These are phyloP conservation scores for Ocimum tenuiflorum DNA, from an alignment of 257 asterid genomes.

Conservation along the genomic window DNA sequence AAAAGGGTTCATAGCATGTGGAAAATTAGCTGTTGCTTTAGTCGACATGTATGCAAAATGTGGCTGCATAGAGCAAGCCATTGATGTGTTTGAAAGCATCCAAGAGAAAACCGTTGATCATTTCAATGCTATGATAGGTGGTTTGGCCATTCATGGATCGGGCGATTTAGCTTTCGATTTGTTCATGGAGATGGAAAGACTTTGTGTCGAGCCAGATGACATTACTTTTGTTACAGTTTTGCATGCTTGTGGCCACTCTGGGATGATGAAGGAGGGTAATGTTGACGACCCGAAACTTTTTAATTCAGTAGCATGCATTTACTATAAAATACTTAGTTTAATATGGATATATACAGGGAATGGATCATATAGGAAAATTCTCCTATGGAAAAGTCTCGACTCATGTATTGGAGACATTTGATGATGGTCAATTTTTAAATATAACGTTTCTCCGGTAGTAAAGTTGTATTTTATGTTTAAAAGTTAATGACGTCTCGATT, in stretches of 20 bases:
- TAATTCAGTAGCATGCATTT: too few species aligned
- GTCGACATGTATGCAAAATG: constrained; percentile 86
- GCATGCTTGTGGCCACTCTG: constrained; percentile 83
- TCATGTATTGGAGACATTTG: too few species aligned
- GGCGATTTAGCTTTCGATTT: constrained; percentile 64
- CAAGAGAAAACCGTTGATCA: constrained; percentile 51
- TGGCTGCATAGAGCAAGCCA: constrained; percentile 58
- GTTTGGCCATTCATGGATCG: constrained; percentile 67
- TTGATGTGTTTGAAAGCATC: constrained; percentile 43
- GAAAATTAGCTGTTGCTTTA: constrained; percentile 68
- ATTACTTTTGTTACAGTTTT: constrained; percentile 62
- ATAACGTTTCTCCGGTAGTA: too few species aligned
- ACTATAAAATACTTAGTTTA: too few species aligned
- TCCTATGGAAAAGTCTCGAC: too few species aligned
- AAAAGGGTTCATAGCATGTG: constrained; percentile 34
- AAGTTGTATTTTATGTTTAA: too few species aligned
- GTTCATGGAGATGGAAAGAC: constrained; percentile 64
- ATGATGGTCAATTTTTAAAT: too few species aligned
- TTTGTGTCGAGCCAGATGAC: constrained; percentile 50
- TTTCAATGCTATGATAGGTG: constrained; percentile 86
- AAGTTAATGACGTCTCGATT: too few species aligned
- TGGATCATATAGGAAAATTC: too few species aligned
- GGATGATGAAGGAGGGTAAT: constrained; percentile 89
- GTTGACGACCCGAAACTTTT: too few species aligned
- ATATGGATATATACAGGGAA: too few species aligned